Base-by-base conservation (phyloP, 73 alveolate genomes). In the Blepharisma stoltei region DNA sequence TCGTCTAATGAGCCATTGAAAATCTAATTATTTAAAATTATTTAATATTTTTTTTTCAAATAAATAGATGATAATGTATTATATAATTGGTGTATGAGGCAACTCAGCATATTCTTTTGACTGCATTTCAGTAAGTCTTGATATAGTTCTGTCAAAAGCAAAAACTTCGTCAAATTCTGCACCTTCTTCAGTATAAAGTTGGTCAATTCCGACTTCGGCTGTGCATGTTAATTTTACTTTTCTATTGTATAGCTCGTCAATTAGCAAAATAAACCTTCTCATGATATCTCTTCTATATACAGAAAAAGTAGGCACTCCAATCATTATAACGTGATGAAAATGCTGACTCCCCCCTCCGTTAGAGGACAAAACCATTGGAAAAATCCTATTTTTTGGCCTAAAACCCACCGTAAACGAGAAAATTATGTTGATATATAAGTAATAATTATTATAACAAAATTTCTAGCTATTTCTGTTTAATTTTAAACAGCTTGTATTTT, bases 61-160 rank as follows among this genome's bases (percentile, higher is more conserved):
- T n/a, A n/a, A n/a, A n/a, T n/a, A n/a, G 41, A 32, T 32, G 41
- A 32, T 32, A 32, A 32, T 32, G 41, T 32, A 32, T 32, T 32
- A 32, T 32, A 32, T 32, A 32, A 32, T 32, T 52, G 67, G 67
- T 14, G 23, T 52, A 66, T 77, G 84, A 23, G 93, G 89, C 53
- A 79, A 84, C 38, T 90, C 89, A 45, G 54, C 23, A 69, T 92
- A 90, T 60, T 87, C 95, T 21, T 71, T 21, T 1, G 94, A 80
- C 78, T 92, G 87, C 96, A 93, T 93, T 86, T 91, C 97, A 38
- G 60, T 86, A n/a, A 93, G 77, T 55, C 98, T 78, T 8, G 94
- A 82, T 60, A 70, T 52, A 46, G 93, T 76, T 67, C 98, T 78
- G 7, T 89, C 95, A 32, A 88, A 70, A 18, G 98, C 97, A 77